Percentiles rank a stretch among this genome's conserved stretches.
Conservation (phyloP, 2,329 filamentous ascomycete species). For the Aureobasidium namibiae region DNA sequence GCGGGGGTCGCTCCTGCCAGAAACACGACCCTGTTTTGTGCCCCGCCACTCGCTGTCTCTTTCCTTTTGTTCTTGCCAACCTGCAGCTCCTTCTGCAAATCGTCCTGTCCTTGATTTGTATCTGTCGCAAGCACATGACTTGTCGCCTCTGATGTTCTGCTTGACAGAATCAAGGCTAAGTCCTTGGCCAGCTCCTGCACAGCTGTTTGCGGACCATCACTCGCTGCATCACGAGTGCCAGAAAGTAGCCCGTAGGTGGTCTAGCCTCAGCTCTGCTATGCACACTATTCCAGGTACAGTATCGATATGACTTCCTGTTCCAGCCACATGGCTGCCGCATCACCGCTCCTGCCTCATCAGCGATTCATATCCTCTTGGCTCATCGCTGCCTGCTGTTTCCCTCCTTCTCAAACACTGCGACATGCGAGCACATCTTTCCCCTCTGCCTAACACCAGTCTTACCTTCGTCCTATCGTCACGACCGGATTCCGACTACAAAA, state of each 20-base stretch:
- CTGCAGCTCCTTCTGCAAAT: not conserved
- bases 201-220: not conserved
- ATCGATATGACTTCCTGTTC: not conserved
- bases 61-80: not conserved
- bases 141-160: not conserved
- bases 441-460: not conserved
- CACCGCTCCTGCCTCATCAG: not conserved
- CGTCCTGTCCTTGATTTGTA: no score
- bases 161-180: not conserved
- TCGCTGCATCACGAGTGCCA: not conserved
- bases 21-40: not conserved
- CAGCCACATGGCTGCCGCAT: not conserved
- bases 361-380: not conserved
- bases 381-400: not conserved
- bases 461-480: not conserved
- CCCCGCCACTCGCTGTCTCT: not conserved
- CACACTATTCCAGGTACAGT: slow-evolving; percentile 1
- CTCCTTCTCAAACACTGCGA: not conserved
- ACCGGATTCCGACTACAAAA: not conserved
- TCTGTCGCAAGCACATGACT: no score
- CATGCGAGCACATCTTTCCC: not conserved
- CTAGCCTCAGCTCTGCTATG: not conserved
- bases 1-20: not conserved
- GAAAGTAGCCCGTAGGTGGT: not conserved
- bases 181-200: not conserved